Base-by-base conservation (phyloP, 2,329 filamentous ascomycete genomes). In the Incumbomyces lentus region DNA sequence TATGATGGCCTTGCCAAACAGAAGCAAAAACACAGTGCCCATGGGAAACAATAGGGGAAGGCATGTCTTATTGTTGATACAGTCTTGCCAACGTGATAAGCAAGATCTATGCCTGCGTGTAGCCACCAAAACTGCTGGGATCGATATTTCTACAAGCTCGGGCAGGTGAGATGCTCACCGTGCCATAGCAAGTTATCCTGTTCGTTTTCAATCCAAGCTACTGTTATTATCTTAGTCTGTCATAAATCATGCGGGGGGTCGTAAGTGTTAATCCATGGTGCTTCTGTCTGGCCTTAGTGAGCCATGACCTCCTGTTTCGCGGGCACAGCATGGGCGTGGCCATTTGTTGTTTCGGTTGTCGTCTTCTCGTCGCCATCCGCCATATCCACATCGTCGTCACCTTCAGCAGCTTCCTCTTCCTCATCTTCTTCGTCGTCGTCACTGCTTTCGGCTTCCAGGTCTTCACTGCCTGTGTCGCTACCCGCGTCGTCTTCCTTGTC, bases 401-500 rank as follows among this genome's bases (percentile, higher is more conserved):
- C 62, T 52, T 66, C 65, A 26, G 55, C 64, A 37, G 61, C 64
- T 14, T 72, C 68, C 40, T 70, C 76, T 41, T 76, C 79, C 48
- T 79, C 76, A 48, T 77, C 76, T 38, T 82, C 79, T 31, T 81
- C 74, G 12, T 83, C 81, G 49, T 83, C 80, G 44, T 81, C 79
- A 55, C 80, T 80, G 57, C 80, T 86, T 64, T 88, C 84, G 46
- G 79, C 81, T 59, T 87, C 84, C 38, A 88, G 78, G 62, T 88
- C 84, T 62, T 88, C 84, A 58, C 81, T 86, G 54, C 81, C 84
- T 49, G 80, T 83, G 50, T 89, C 84, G 13, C 81, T 84, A 54
- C 72, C 71, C 49, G 80, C 79, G 13, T 82, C 80, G 45, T 85
- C 82, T 14, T 84, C 78, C 18, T 69, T 77, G 40, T 70, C 70